Base-by-base conservation (phyloP, 495 filamentous ascomycete genomes). In the Aspergillus wentii region DNA sequence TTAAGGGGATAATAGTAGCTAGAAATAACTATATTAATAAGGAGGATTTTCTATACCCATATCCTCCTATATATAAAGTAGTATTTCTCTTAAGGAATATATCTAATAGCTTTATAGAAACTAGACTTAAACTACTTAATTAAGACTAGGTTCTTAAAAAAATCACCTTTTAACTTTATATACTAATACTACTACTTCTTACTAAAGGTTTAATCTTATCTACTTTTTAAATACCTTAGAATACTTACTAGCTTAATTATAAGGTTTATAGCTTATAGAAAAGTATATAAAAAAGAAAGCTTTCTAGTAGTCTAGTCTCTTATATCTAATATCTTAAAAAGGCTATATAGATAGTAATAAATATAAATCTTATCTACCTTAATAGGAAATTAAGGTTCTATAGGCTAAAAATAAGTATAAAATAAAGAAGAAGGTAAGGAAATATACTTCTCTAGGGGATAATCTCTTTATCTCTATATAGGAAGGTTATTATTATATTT, bases 11-110 rank as follows among this genome's bases (percentile, higher is more conserved):
- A 2, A 43, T 37, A 13, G 14, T 8, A 11, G 8, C 6, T 16
- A 33, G 40, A 17, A 28, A 28, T 28, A 28, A 28, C 25, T 28
- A 28, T 28, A 28, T 28, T 28, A 13, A 9, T 28, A 28, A 28
- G 25, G 25, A 42, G 42, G 13, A 40, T 49, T 13, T 40, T 28
- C 27, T 27, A 25, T 35, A 34, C 28, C 31, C 11, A 31, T 10
- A 21, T 16, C 31, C 31, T 37, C 18, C 40, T 33, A 30, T 19
- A 2, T 40, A 27, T 33, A 33, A 21, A 18, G n/a, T 22, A 17
- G 27, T 26, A 5, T 44, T 32, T 27, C 38, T 10, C 19, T 20
- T 14, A 17, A 21, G 13, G n/a, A 44, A 44, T 44, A 39, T 43
- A 15, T 33, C 23, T 16, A 34, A 19, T 28, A 33, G 36, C 21